Evolutionary conservation across 345 rosid species (phyloP).

Genomic region (Gossypioides kirkii): DNA sequence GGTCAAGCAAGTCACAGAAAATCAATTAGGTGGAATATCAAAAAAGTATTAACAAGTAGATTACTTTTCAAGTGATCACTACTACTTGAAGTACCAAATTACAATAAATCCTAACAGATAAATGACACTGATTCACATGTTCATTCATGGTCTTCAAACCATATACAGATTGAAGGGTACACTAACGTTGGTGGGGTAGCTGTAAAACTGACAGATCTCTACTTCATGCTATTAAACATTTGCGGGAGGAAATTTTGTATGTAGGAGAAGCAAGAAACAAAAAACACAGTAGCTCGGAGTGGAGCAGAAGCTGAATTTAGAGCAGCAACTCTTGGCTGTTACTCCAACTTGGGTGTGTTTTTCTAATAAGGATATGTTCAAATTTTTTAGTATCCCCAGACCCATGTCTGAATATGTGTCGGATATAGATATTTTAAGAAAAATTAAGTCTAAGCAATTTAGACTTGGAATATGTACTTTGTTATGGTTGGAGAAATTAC

Average conservation of each 20-base stretch:
- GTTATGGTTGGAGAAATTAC: neutral
- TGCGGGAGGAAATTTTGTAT: too few relatives aligned
- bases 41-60: neutral
- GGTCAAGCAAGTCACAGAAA: neutral
- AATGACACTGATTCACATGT: neutral
- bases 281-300: neutral
- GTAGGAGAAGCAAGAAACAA: neutral
- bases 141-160: neutral
- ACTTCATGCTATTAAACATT: too few relatives aligned
- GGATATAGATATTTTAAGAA: neutral
- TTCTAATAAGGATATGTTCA: neutral
- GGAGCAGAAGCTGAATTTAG: slow-evolving; percentile 1
- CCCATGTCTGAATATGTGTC: neutral
- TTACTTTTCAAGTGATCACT: neutral
- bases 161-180: too few relatives aligned
- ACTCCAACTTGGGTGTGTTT: neutral
- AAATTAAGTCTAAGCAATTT: neutral
- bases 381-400: neutral
- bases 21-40: neutral
- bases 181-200: too few relatives aligned
- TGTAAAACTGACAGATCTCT: too few relatives aligned
- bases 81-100: neutral
- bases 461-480: neutral
- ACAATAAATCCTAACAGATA: neutral
- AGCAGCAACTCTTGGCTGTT: neutral